Base-by-base conservation (phyloP, 345 rosid genomes). In the Salix koriyanagi region DNA sequence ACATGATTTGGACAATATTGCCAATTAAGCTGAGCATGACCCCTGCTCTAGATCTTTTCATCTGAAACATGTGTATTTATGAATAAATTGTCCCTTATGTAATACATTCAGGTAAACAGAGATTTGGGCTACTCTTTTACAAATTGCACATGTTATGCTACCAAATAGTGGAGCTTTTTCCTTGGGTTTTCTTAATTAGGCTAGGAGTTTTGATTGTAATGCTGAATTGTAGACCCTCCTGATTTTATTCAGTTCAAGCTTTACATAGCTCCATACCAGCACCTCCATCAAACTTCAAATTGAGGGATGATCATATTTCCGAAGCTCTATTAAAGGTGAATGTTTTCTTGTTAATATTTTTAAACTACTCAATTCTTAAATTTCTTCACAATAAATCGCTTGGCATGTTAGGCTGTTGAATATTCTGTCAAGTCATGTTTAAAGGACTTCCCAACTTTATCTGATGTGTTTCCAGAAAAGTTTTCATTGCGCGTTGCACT, bases 291-390 rank as follows among this genome's bases (percentile, higher is more conserved):
- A 96, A 92, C 90, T 94, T 87, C 88, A 93, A 85, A 85, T 78
- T 90, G 83, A 91, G 91, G 85, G 98, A 94, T 73, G 98, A 94
- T 79, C 97, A 83, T 72, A 77, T 89, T 78, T 89, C 97, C 3
- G 99, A 79, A 86, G 97, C 88, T 91, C 99, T 76, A 92, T 92
- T 52, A 94, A 96, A 94, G 99, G 99, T 96, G 79, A 87, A 36
- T 39, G 16, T 76, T 64, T 39, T 32, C 18, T 19, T 75, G 21
- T 54, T 64, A 50, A 48, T 76, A 32, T 37, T 58, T 13, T 23
- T n/a, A 58, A 41, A 37, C 67, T 39, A 5, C 69, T 15, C 26
- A 46, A 6, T 61, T 72, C 76, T 67, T 67, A 26, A 65, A 71
- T 77, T 65, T 36, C 8, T 52, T 77, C 41, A 46, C 69, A 23